A percentile compares a stretch with the other conserved stretches of the same genome.
Conservation (phyloP, 306 rosid genomes). For the Alnus rubra region DNA sequence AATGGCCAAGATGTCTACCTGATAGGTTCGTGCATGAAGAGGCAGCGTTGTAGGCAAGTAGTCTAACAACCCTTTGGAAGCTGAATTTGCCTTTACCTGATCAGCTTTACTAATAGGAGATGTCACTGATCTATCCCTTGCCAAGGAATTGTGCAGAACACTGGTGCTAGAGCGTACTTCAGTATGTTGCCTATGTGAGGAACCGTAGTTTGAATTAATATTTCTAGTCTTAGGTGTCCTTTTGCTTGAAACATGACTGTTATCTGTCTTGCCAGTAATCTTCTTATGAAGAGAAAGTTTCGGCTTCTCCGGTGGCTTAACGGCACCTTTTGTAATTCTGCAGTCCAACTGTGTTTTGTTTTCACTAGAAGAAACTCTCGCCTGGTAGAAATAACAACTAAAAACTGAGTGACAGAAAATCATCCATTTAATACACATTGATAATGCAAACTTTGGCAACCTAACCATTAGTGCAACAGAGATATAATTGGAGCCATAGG, state of each 20-base stretch:
- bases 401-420: neutral
- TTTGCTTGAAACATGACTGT: constrained; percentile 17
- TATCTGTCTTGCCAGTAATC: constrained; percentile 11
- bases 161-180: constrained; percentile 21
- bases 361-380: neutral
- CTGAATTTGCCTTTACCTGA: constrained; percentile 10
- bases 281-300: constrained; percentile 12
- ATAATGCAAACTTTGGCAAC: neutral
- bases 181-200: neutral
- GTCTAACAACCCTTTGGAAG: constrained; percentile 8
- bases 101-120: constrained; percentile 12
- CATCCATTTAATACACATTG: neutral
- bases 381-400: constrained; percentile 21
- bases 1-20: constrained; percentile 16
- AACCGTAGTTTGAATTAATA: constrained; percentile 4
- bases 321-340: constrained; percentile 11
- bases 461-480: constrained; percentile 1
- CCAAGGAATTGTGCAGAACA: constrained; percentile 13
- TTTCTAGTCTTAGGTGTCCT: neutral
- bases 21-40: constrained; percentile 6
- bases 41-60: constrained; percentile 13
- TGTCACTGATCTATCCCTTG: constrained; percentile 15
- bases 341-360: constrained; percentile 14
- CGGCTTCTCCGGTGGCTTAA: constrained; percentile 6
- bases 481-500: neutral